These are phyloP conservation scores for Albophoma yamanashiensis DNA, from an alignment of 2,329 filamentous ascomycete genomes.

Conservation along the genomic window DNA sequence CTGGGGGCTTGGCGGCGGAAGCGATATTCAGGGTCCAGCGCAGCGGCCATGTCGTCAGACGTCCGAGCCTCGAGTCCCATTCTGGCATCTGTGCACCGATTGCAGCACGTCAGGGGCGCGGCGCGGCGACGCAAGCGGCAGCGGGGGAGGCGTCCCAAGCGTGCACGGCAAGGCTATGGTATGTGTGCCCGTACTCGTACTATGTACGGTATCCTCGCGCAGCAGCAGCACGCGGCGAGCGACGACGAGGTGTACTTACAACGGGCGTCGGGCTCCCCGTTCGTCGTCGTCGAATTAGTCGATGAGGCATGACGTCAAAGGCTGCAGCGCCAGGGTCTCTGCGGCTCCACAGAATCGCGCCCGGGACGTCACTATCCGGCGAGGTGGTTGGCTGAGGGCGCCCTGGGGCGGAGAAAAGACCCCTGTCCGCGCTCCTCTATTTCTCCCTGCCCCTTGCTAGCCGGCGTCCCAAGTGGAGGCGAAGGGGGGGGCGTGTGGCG, in stretches of 20 bases:
- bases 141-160: not conserved
- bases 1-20: not conserved
- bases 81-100: not conserved
- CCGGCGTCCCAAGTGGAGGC: too few relatives aligned
- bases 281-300: constrained; percentile 5
- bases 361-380: constrained; percentile 12
- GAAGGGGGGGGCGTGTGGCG: not conserved
- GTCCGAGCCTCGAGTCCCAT: too few relatives aligned
- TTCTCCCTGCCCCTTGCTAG: not conserved
- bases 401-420: not conserved
- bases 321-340: constrained; percentile 12
- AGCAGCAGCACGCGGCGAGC: too few relatives aligned
- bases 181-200: too few relatives aligned
- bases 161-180: too few relatives aligned
- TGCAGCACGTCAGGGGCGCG: not conserved
- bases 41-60: not conserved
- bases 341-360: not conserved
- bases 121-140: not conserved
- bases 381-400: not conserved
- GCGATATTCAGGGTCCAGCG: not conserved
- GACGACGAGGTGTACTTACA: too few relatives aligned
- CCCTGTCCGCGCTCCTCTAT: not conserved
- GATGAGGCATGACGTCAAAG: constrained; percentile 16
- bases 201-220: too few relatives aligned
- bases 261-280: too few relatives aligned